phyloP scores from a whole-genome alignment of 2,329 filamentous ascomycete species.

The Aspergillus ruber region DNA sequence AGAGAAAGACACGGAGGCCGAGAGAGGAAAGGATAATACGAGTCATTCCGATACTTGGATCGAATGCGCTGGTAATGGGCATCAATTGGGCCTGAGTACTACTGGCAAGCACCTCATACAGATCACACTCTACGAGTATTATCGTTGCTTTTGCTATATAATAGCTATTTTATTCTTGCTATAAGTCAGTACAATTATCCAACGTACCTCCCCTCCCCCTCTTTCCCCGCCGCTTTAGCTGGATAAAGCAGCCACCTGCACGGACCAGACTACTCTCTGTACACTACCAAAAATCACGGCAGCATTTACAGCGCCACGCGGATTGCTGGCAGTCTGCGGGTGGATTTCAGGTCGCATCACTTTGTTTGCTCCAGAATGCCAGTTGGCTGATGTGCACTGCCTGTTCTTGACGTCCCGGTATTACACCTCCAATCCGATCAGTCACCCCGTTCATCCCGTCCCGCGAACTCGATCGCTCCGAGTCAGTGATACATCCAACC shows the following conservation, averaged over 20 bases:
- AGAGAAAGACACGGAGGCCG: slow-evolving; percentile 1
- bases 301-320: too few species aligned
- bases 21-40: background rate
- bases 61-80: slow-evolving; percentile 3
- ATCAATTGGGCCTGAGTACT: slow-evolving; percentile 3
- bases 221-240: slow-evolving; percentile 14
- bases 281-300: background rate
- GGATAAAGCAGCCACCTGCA: background rate
- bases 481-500: too few species aligned
- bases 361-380: background rate
- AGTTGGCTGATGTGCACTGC: background rate
- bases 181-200: too few species aligned
- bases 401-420: background rate
- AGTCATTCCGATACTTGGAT: background rate
- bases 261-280: background rate
- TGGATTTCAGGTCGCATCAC: too few species aligned
- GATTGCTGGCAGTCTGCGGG: too few species aligned
- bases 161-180: too few species aligned
- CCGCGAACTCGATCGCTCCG: background rate
- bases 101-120: too few species aligned
- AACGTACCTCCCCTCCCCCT: slow-evolving; percentile 12
- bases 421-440: background rate
- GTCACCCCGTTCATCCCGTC: background rate
- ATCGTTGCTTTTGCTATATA: too few species aligned
- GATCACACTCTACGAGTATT: too few species aligned